A percentile compares a stretch with the other conserved stretches of the same genome.
phyloP scores from a whole-genome alignment of 768 basidiomycete species.

The Pisolithus tinctorius region DNA sequence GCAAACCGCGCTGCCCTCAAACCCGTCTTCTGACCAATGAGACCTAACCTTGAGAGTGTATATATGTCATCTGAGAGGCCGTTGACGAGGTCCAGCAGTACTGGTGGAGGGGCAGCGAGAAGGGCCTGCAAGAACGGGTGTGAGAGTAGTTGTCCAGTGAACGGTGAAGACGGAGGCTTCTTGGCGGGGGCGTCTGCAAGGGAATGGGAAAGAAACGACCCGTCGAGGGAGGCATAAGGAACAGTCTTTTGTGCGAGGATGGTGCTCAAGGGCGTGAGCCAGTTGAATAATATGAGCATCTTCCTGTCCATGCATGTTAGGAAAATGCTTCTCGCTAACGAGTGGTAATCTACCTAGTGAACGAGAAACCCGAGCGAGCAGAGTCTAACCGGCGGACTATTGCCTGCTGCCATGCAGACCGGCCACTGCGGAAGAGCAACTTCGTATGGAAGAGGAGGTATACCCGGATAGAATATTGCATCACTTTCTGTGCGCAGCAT shows the following conservation, averaged over 20 bases:
- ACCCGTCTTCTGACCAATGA: conserved; percentile 59
- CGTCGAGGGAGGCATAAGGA: conserved; percentile 43
- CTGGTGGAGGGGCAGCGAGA: conserved; percentile 75
- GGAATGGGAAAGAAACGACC: conserved; percentile 18
- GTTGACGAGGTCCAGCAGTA: conserved; percentile 71
- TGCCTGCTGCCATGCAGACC: conserved; percentile 45
- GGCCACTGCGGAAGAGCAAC: conserved; percentile 39
- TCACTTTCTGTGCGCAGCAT: conserved; percentile 56
- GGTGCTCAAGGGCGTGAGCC: conserved; percentile 68
- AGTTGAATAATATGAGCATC: conserved; percentile 76
- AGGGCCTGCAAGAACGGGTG: conserved; percentile 69
- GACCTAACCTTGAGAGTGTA: conserved; percentile 66
- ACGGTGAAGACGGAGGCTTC: conserved; percentile 3
- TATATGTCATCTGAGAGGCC: conserved; percentile 73
- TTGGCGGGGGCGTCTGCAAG: conserved; percentile 9
- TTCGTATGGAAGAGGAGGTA: conserved; percentile 66
- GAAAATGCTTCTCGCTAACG: not conserved
- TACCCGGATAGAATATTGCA: conserved; percentile 76
- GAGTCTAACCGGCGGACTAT: conserved; percentile 55
- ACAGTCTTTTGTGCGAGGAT: conserved; percentile 66
- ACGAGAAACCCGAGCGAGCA: conserved; percentile 53
- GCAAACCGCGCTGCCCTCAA: conserved; percentile 67
- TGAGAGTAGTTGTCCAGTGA: conserved; percentile 22
- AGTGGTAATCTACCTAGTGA: conserved; percentile 51
- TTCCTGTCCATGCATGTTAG: conserved; percentile 42